Evolutionary conservation across 2,329 filamentous ascomycete species (phyloP).

Genomic region (Xylariaceae sp.): DNA sequence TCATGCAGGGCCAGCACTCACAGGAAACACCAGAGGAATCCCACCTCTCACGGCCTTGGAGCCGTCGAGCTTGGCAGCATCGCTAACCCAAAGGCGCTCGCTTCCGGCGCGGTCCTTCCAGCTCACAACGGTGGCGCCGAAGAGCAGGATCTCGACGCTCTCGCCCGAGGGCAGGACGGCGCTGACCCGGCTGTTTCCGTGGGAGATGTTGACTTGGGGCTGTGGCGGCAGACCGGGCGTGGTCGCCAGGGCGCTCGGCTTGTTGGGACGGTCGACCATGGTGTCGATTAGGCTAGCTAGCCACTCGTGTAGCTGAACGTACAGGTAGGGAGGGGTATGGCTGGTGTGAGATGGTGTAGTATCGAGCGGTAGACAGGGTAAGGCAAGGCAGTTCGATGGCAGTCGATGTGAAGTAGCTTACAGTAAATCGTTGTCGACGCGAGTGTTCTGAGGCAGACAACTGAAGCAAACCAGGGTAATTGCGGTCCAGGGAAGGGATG

Average conservation of each 20-base stretch:
- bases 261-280: conserved; percentile 83
- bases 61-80: conserved; percentile 76
- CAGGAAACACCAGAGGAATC: conserved; percentile 89
- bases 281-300: not conserved
- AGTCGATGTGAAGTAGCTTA: too few relatives aligned
- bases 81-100: conserved; percentile 85
- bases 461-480: too few relatives aligned
- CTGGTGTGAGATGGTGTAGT: too few relatives aligned
- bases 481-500: too few relatives aligned
- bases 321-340: too few relatives aligned
- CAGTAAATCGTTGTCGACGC: too few relatives aligned
- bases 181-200: conserved; percentile 68
- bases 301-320: too few relatives aligned
- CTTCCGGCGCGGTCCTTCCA: conserved; percentile 80
- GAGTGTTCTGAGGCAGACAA: too few relatives aligned
- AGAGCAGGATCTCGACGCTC: conserved; percentile 79
- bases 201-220: conserved; percentile 68
- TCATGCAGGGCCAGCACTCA: conserved; percentile 39
- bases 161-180: conserved; percentile 83
- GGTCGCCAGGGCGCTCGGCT: conserved; percentile 70
- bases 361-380: too few relatives aligned
- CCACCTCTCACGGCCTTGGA: conserved; percentile 87
- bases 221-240: conserved; percentile 71
- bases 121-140: conserved; percentile 85
- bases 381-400: too few relatives aligned